These are phyloP conservation scores for Monilinia aucupariae DNA, from an alignment of 2,329 filamentous ascomycete genomes.

Conservation along the genomic window DNA sequence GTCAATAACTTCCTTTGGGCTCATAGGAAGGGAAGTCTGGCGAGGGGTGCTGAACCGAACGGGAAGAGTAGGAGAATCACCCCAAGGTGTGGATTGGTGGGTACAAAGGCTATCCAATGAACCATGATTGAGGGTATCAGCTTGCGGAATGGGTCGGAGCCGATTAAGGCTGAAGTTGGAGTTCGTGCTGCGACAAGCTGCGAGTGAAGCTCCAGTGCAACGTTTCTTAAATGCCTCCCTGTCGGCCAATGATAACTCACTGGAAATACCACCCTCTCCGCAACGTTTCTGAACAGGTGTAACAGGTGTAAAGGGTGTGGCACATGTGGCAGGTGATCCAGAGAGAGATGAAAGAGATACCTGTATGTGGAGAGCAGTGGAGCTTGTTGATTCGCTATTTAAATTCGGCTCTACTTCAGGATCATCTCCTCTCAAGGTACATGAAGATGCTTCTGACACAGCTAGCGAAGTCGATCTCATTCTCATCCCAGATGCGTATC, in stretches of 20 bases:
- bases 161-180: background rate
- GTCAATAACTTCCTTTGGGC: background rate
- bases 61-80: background rate
- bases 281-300: background rate
- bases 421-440: background rate
- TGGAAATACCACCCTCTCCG: background rate
- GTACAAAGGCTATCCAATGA: background rate
- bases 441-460: background rate
- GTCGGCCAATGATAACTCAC: background rate
- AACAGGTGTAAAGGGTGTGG: background rate
- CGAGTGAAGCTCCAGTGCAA: background rate
- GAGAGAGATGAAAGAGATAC: background rate
- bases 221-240: background rate
- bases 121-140: background rate
- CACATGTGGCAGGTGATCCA: background rate
- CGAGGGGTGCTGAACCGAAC: background rate
- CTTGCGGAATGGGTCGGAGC: background rate
- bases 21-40: background rate
- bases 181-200: background rate
- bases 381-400: background rate
- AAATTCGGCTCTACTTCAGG: background rate
- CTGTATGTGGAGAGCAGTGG: background rate
- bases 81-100: background rate
- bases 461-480: background rate
- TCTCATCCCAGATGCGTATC: background rate